A percentile compares a stretch with the other conserved stretches of the same genome.
phyloP scores from a whole-genome alignment of 2,329 filamentous ascomycete genomes.

The Paraphaeosphaeria sporulosa region DNA sequence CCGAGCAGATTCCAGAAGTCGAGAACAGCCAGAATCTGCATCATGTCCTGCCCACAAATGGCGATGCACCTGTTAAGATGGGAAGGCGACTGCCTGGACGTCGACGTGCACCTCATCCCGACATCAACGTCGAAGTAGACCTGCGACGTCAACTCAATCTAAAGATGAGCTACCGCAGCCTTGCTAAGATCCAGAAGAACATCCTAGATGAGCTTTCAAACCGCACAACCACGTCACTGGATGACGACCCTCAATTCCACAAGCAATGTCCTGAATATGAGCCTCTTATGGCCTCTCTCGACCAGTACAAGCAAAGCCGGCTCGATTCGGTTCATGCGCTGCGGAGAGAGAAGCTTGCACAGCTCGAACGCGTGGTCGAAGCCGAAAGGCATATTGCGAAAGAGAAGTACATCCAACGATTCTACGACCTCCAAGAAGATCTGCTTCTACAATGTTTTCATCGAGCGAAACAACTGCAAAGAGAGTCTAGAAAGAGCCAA shows the following conservation, averaged over 20 bases:
- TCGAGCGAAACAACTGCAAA: conserved; percentile 47
- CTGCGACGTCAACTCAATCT: conserved; percentile 69
- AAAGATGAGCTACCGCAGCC: conserved; percentile 69
- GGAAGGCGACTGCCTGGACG: conserved; percentile 52
- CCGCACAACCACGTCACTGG: conserved; percentile 64
- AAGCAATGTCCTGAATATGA: conserved; percentile 63
- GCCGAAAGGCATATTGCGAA: conserved; percentile 45
- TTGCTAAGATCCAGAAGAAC: conserved; percentile 69
- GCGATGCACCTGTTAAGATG: conserved; percentile 46
- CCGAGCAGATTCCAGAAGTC: conserved; percentile 46
- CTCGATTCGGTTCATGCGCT: conserved; percentile 49
- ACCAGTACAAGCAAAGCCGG: conserved; percentile 53
- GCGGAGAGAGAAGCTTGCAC: conserved; percentile 46
- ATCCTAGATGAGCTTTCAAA: conserved; percentile 71
- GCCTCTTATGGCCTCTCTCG: conserved; percentile 61
- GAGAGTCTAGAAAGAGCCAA: conserved; percentile 40
- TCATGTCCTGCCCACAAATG: conserved; percentile 45
- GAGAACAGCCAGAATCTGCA: conserved; percentile 41
- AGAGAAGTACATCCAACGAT: conserved; percentile 47
- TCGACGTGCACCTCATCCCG: conserved; percentile 56
- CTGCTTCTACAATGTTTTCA: conserved; percentile 47
- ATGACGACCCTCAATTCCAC: conserved; percentile 62
- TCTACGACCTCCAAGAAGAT: conserved; percentile 42
- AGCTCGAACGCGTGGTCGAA: conserved; percentile 44
- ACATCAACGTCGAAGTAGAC: conserved; percentile 55